Evolutionary conservation across 176 grass and related monocot species (phyloP).

Genomic region (Cenchrus purpureus): DNA sequence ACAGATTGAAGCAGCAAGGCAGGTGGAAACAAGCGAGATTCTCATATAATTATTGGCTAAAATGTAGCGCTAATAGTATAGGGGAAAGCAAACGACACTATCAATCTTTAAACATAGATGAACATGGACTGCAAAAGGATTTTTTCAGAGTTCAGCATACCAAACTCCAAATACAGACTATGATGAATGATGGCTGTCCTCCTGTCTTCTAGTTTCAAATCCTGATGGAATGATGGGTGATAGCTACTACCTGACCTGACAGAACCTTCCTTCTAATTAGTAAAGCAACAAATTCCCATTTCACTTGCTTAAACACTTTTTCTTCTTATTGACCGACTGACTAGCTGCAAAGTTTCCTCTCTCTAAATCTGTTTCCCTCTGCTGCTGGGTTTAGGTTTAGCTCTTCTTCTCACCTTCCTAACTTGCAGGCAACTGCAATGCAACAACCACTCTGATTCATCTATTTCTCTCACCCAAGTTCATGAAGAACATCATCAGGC

Average conservation of each 20-base stretch:
- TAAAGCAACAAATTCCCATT: constrained; percentile 52
- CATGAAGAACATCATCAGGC: too few relatives aligned
- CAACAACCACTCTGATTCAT: constrained; percentile 63
- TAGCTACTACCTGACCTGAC: constrained; percentile 62
- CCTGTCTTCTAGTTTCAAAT: constrained; percentile 48
- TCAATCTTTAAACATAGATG: constrained; percentile 71
- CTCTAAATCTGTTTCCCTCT: constrained; percentile 67
- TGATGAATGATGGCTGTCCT: constrained; percentile 57
- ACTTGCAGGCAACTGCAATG: constrained; percentile 66
- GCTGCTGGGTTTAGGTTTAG: constrained; percentile 51
- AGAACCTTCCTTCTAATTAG: constrained; percentile 53
- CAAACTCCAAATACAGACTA: constrained; percentile 70
- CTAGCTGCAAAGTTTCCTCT: constrained; percentile 63
- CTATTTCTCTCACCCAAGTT: constrained; percentile 45
- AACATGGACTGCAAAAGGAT: constrained; percentile 72
- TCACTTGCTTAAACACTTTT: constrained; percentile 38
- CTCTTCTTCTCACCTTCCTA: constrained; percentile 67
- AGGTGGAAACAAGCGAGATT: constrained; percentile 9
- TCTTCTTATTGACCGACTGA: constrained; percentile 52
- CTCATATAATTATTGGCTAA: constrained; percentile 32
- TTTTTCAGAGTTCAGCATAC: constrained; percentile 70
- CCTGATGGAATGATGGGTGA: constrained; percentile 20
- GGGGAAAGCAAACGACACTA: constrained; percentile 55
- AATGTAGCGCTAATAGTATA: constrained; percentile 44
- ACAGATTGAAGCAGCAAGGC: constrained; percentile 28